Base-by-base conservation (phyloP, 345 rosid species). In the Noccaea caerulescens region DNA sequence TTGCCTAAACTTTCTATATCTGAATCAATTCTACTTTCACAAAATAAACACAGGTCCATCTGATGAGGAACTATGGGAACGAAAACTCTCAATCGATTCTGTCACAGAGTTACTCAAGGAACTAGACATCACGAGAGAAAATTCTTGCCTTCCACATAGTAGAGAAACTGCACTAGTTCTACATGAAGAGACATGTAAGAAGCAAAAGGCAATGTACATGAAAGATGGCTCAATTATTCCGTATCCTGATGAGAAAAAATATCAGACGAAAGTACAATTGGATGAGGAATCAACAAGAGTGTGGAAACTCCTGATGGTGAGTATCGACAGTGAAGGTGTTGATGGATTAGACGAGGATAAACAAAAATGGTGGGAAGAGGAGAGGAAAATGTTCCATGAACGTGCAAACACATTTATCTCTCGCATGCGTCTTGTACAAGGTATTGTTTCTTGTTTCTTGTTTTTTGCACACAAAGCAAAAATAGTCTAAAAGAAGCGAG, bases 351-450 rank as follows among this genome's bases (percentile, higher is more conserved):
- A 86, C 58, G 82, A 86, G 60, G 87, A 85, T 25, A 88, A 77
- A 34, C 66, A 72, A 45, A 73, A 80, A 69, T 84, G 87, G 88
- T 93, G 97, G 97, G 80, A 81, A 67, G 88, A 90, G 44, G 96
- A 93, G 63, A 80, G 96, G 46, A 76, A 77, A 43, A 68, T 87
- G 58, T 86, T 90, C 41, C 76, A 46, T 23, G 88, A 86, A 16
- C 87, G 91, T 43, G 86, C 84, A n/a, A 85, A 84, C 66, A 86
- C 93, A 11, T 93, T 93, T 63, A 88, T 85, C 58, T 88, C 91
- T 32, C 87, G 90, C 52, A 93, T 93, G 98, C 90, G 86, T 82
- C 88, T 84, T 36, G 97, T 93, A 37, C 98, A 93, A 87, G 98
- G 98, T 93, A 88, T 30, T 18, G 20, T 44, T 18, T 25, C 30